Evolutionary conservation across 768 basidiomycete species (phyloP).

Genomic region (Collybia sp.): DNA sequence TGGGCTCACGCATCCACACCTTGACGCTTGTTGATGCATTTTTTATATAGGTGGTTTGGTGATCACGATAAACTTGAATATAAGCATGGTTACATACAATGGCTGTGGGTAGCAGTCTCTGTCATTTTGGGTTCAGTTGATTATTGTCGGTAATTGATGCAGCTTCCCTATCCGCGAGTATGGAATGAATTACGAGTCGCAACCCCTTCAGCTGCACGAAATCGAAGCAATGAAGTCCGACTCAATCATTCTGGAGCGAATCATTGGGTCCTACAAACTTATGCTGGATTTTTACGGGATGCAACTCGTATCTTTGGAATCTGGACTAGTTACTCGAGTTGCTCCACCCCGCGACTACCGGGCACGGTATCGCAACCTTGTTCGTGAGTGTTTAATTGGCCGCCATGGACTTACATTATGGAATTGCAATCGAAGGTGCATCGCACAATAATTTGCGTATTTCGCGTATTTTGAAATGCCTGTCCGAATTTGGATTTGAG

Average conservation of each 20-base stretch:
- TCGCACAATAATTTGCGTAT: constrained; percentile 77
- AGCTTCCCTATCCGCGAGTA: constrained; percentile 74
- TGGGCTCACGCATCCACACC: background rate
- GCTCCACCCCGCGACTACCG: constrained; percentile 42
- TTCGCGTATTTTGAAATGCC: constrained; percentile 70
- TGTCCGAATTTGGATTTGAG: constrained; percentile 69
- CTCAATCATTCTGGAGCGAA: constrained; percentile 38
- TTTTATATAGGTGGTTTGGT: constrained; percentile 50
- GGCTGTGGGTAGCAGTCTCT: constrained; percentile 49
- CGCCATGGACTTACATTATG: background rate
- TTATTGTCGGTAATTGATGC: background rate
- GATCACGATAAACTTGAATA: constrained; percentile 59
- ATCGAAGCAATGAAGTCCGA: constrained; percentile 50
- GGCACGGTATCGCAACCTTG: constrained; percentile 59
- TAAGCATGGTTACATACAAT: constrained; percentile 74
- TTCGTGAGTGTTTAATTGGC: constrained; percentile 41
- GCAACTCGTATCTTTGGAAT: constrained; percentile 50
- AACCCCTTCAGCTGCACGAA: constrained; percentile 66
- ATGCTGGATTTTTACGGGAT: constrained; percentile 85
- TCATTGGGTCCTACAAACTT: constrained; percentile 58
- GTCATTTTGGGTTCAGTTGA: background rate
- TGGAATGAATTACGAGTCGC: constrained; percentile 66
- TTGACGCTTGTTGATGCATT: background rate
- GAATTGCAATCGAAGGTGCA: constrained; percentile 35
- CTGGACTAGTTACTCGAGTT: constrained; percentile 55